Evolutionary conservation across 768 basidiomycete species (phyloP).

Genomic region (Suillus tomentosus): DNA sequence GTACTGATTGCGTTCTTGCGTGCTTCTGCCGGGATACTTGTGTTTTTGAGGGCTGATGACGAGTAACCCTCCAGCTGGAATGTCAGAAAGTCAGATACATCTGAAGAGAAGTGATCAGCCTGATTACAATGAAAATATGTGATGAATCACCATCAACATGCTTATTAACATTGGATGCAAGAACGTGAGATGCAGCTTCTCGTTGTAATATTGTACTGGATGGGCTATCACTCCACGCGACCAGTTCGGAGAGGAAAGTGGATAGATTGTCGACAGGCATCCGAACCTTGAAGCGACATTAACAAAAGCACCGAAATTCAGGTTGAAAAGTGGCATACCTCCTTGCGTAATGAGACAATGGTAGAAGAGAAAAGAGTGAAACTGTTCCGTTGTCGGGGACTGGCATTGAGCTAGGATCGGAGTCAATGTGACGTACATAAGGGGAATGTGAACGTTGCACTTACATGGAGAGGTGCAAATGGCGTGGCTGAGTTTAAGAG

Average conservation of each 20-base stretch:
- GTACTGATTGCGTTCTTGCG: slow-evolving; percentile 55
- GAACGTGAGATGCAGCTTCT: slow-evolving; percentile 54
- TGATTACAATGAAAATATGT: slow-evolving; percentile 14
- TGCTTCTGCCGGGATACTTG: slow-evolving; percentile 29
- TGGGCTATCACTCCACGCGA: slow-evolving; percentile 59
- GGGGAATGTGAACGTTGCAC: slow-evolving; percentile 11
- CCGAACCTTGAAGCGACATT: slow-evolving; percentile 43
- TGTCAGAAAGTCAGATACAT: slow-evolving; percentile 46
- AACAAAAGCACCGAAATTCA: neutral
- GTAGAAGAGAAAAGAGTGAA: slow-evolving; percentile 68
- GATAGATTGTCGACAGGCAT: slow-evolving; percentile 52
- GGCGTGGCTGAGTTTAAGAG: slow-evolving; percentile 41
- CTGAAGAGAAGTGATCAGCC: slow-evolving; percentile 35
- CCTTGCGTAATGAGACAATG: slow-evolving; percentile 62
- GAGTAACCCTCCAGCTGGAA: slow-evolving; percentile 50
- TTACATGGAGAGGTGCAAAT: slow-evolving; percentile 58
- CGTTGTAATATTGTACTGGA: slow-evolving; percentile 53
- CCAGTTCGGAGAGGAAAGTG: slow-evolving; percentile 52
- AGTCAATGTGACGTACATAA: slow-evolving; percentile 4
- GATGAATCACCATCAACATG: slow-evolving; percentile 55
- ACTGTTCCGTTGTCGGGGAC: slow-evolving; percentile 56
- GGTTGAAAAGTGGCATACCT: slow-evolving; percentile 45
- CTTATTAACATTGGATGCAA: slow-evolving; percentile 81
- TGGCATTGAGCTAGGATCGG: slow-evolving; percentile 19
- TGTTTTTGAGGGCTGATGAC: slow-evolving; percentile 45